Evolutionary conservation across 805 yeast species (phyloP).

Genomic region (Candida railenensis): DNA sequence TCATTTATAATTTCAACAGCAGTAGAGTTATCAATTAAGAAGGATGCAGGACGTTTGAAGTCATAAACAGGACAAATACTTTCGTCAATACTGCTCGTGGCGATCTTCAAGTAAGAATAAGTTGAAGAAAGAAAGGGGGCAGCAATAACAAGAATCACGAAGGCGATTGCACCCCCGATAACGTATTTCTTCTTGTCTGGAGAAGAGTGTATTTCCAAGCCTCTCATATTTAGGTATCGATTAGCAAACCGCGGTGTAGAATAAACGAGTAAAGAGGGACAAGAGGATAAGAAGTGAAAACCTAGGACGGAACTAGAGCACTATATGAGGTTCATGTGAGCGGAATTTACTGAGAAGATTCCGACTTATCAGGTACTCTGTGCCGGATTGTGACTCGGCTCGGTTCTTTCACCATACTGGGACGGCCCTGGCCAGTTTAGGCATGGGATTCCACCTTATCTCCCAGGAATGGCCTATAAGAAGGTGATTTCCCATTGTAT

Average conservation of each 20-base stretch:
- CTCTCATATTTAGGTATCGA: conserved; percentile 1
- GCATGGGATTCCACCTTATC: too few relatives aligned
- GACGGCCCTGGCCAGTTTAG: too few relatives aligned
- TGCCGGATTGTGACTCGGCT: too few relatives aligned
- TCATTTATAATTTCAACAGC: conserved; percentile 33
- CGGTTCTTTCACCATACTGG: too few relatives aligned
- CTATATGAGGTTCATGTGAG: too few relatives aligned
- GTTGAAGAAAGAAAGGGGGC: neutral
- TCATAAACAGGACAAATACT: conserved; percentile 25
- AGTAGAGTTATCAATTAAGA: conserved; percentile 25
- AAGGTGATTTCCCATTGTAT: too few relatives aligned
- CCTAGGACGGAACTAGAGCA: neutral
- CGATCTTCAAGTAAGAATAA: conserved; percentile 11
- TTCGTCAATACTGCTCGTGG: conserved; percentile 13
- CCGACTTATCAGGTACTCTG: too few relatives aligned
- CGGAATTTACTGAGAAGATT: too few relatives aligned
- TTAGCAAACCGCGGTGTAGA: neutral
- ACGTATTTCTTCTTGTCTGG: conserved; percentile 8
- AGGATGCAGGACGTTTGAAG: conserved; percentile 24
- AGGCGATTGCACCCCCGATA: conserved; percentile 11
- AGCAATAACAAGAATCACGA: conserved; percentile 11
- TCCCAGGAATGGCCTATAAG: too few relatives aligned
- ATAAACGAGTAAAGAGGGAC: neutral
- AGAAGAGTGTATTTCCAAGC: conserved; percentile 1
- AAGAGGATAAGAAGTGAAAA: neutral